A percentile compares a stretch with the other conserved stretches of the same genome.
phyloP scores from a whole-genome alignment of 352 stramenopile species.

The Pythium folliculosum region DNA sequence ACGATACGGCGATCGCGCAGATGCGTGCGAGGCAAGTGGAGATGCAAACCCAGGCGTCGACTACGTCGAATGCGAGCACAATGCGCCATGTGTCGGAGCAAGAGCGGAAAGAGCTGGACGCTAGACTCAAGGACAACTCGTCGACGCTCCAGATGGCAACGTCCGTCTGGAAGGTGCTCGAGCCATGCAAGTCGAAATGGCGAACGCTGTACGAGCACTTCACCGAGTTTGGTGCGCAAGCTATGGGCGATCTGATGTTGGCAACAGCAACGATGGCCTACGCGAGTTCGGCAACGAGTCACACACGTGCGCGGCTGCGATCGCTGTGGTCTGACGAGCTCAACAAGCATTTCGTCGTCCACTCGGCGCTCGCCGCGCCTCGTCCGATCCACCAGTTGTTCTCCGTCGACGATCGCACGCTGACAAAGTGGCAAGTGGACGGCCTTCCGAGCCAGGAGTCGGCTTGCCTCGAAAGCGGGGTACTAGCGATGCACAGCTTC shows the following conservation, averaged over 20 bases:
- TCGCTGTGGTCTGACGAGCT: constrained; percentile 44
- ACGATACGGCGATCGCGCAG: constrained; percentile 38
- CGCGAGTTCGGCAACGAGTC: constrained; percentile 31
- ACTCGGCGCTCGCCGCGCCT: constrained; percentile 32
- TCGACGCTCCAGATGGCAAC: constrained; percentile 56
- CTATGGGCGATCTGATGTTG: constrained; percentile 65
- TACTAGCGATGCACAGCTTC: constrained; percentile 44
- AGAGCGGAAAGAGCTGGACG: constrained; percentile 50
- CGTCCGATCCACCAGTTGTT: constrained; percentile 34
- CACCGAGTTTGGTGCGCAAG: constrained; percentile 40
- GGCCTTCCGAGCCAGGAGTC: constrained; percentile 40
- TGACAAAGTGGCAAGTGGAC: constrained; percentile 52
- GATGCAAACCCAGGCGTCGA: constrained; percentile 40
- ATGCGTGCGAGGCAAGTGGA: constrained; percentile 38
- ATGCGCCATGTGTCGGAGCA: constrained; percentile 50
- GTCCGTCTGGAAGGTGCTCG: constrained; percentile 57
- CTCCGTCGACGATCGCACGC: constrained; percentile 31
- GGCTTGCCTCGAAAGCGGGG: constrained; percentile 43
- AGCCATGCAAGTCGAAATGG: constrained; percentile 49
- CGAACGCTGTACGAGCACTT: constrained; percentile 40
- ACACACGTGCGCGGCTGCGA: constrained; percentile 28
- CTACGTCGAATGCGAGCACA: constrained; percentile 37
- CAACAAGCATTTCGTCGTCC: constrained; percentile 31
- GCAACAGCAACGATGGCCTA: constrained; percentile 57
- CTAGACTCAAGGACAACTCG: constrained; percentile 49